A percentile compares a stretch with the other conserved stretches of the same genome.
phyloP scores from a whole-genome alignment of 352 stramenopile genomes.

The Phytopythium oedochilum region DNA sequence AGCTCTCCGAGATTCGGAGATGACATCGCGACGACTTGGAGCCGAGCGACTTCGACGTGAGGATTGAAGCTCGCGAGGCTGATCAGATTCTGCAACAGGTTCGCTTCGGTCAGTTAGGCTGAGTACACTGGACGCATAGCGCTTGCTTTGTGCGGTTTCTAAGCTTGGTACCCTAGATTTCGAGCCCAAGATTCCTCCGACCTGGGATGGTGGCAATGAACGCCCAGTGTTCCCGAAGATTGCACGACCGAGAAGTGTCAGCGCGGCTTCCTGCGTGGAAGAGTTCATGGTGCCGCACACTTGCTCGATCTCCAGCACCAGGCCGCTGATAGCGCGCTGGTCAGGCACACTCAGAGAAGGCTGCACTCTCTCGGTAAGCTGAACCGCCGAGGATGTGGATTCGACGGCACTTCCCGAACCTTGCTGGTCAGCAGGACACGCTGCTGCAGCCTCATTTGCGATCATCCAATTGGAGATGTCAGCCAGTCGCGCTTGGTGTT shows the following conservation, averaged over 20 bases:
- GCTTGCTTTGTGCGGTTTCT: neutral
- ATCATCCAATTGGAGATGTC: slow-evolving; percentile 40
- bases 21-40: neutral
- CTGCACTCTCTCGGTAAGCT: neutral
- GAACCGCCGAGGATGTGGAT: neutral
- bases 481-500: slow-evolving; percentile 45
- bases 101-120: neutral
- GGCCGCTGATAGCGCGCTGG: slow-evolving; percentile 21
- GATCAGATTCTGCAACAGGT: neutral
- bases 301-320: slow-evolving; percentile 46
- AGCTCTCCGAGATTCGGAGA: neutral
- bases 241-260: neutral
- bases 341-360: slow-evolving; percentile 22
- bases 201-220: neutral
- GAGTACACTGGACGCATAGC: neutral
- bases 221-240: neutral
- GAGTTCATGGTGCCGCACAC: slow-evolving; percentile 30
- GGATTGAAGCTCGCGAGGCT: neutral
- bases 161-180: neutral
- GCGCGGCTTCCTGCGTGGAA: neutral
- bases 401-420: neutral
- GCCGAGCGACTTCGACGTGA: neutral
- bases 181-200: neutral
- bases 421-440: slow-evolving; percentile 3
- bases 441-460: slow-evolving; percentile 6